These are phyloP conservation scores for Halenospora varia DNA, from an alignment of 495 filamentous ascomycete species.

Conservation along the genomic window DNA sequence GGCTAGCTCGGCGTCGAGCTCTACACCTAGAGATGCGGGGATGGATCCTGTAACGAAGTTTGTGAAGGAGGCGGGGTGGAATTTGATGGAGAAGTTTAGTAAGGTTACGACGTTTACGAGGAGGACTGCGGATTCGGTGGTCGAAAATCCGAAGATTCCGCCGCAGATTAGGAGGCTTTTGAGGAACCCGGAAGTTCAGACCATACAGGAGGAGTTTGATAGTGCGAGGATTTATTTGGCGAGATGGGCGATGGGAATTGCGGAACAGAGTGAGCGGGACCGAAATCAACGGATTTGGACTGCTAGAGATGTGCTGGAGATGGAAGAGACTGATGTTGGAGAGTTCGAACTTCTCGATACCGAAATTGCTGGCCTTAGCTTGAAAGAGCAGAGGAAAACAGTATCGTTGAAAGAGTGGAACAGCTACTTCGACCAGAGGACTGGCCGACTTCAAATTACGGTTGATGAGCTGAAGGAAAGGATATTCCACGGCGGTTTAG, in stretches of 20 bases:
- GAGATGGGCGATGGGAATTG: constrained; percentile 97
- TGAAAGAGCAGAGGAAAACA: constrained; percentile 70
- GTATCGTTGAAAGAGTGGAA: constrained; percentile 86
- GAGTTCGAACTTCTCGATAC: constrained; percentile 93
- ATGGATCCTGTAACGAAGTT: constrained; percentile 97
- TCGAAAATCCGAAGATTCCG: constrained; percentile 78
- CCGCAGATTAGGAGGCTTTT: constrained; percentile 82
- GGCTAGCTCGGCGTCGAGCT: constrained; percentile 16
- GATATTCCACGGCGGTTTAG: constrained; percentile 90
- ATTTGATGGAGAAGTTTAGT: constrained; percentile 88
- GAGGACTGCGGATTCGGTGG: constrained; percentile 84
- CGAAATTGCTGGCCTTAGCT: constrained; percentile 62
- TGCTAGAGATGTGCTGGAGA: constrained; percentile 83
- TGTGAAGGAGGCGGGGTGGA: constrained; percentile 94
- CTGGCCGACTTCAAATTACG: constrained; percentile 71
- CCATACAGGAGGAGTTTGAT: constrained; percentile 93
- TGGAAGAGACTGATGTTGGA: constrained; percentile 90
- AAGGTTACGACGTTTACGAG: constrained; percentile 95
- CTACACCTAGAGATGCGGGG: constrained; percentile 52
- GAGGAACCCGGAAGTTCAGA: constrained; percentile 92
- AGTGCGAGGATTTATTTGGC: constrained; percentile 91
- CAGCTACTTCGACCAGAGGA: constrained; percentile 69
- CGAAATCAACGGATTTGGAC: constrained; percentile 84
- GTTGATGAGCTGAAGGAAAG: constrained; percentile 92
- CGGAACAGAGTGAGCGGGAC: constrained; percentile 90